These are phyloP conservation scores for Lagenaria siceraria DNA, from an alignment of 306 rosid species.

Conservation along the genomic window DNA sequence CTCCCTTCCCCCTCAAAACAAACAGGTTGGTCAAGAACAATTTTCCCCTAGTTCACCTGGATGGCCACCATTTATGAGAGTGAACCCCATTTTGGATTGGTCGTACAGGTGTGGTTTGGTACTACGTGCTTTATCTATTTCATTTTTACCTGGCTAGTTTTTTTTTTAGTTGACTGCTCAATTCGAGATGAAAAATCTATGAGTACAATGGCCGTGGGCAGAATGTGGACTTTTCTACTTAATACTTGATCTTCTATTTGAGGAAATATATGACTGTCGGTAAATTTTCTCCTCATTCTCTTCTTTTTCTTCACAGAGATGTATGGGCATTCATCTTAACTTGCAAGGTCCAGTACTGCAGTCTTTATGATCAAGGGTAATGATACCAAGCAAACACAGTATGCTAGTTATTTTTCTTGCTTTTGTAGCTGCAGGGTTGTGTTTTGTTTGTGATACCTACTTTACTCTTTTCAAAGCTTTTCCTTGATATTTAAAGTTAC, in stretches of 20 bases:
- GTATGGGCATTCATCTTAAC: conserved; percentile 92
- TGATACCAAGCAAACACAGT: conserved; percentile 7
- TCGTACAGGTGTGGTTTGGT: conserved; percentile 49
- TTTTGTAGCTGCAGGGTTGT: background rate
- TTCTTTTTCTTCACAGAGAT: conserved; percentile 40
- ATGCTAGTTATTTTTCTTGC: background rate
- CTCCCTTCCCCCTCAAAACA: background rate
- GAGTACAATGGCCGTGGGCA: background rate
- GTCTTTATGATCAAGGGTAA: conserved; percentile 98
- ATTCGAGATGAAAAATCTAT: background rate
- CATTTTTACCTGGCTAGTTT: background rate
- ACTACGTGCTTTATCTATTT: background rate
- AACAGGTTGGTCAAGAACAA: conserved; percentile 91
- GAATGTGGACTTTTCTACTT: background rate
- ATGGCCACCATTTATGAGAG: conserved; percentile 98
- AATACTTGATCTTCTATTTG: background rate
- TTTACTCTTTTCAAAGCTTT: background rate
- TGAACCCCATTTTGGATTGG: conserved; percentile 97
- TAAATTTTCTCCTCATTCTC: background rate
- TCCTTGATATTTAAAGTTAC: conserved; percentile 1
- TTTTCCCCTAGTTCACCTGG: conserved; percentile 95
- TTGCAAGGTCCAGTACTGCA: conserved; percentile 76
- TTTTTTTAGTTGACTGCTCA: background rate
- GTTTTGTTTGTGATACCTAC: background rate
- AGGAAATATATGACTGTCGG: background rate